Conservation (phyloP, 2,329 filamentous ascomycete genomes). For the Seiridium unicorne region DNA sequence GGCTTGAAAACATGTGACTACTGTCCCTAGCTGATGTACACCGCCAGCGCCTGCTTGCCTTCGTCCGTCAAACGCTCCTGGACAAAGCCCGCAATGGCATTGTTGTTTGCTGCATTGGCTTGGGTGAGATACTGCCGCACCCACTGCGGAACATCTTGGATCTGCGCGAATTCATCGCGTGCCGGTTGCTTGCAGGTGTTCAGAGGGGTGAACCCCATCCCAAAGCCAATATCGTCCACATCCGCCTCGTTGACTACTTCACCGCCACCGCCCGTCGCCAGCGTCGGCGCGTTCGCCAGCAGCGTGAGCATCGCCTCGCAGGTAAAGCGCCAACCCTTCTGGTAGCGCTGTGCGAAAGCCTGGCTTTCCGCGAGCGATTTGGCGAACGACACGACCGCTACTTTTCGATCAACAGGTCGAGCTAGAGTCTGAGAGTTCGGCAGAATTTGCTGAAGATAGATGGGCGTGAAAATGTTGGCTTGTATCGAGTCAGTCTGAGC, state of each 20-base stretch:
- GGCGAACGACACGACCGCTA: slow-evolving; percentile 87
- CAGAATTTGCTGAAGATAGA: slow-evolving; percentile 86
- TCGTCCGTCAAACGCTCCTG: slow-evolving; percentile 64
- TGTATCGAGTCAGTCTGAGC: slow-evolving; percentile 80
- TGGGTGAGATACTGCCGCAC: slow-evolving; percentile 75
- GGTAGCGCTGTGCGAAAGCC: slow-evolving; percentile 77
- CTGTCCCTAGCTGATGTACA: slow-evolving; percentile 39
- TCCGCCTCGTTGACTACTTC: slow-evolving; percentile 84
- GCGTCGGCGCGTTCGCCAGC: slow-evolving; percentile 78
- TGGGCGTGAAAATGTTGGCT: slow-evolving; percentile 72
- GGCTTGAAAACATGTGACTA: not conserved
- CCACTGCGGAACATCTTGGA: slow-evolving; percentile 81
- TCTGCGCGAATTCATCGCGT: slow-evolving; percentile 82
- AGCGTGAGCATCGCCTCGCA: slow-evolving; percentile 87
- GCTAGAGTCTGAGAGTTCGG: slow-evolving; percentile 86
- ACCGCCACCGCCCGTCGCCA: slow-evolving; percentile 63
- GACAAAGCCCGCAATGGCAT: slow-evolving; percentile 70
- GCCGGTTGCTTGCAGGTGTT: slow-evolving; percentile 80
- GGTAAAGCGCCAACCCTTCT: slow-evolving; percentile 88
- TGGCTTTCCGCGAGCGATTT: slow-evolving; percentile 87
- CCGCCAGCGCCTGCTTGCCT: slow-evolving; percentile 50
- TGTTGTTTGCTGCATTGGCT: slow-evolving; percentile 71
- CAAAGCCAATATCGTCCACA: slow-evolving; percentile 92
- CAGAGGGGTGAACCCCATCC: slow-evolving; percentile 88
- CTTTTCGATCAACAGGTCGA: slow-evolving; percentile 86